A percentile compares a stretch with the other conserved stretches of the same genome.
phyloP scores from a whole-genome alignment of 352 stramenopile species.

The Vaucheria bursata region DNA sequence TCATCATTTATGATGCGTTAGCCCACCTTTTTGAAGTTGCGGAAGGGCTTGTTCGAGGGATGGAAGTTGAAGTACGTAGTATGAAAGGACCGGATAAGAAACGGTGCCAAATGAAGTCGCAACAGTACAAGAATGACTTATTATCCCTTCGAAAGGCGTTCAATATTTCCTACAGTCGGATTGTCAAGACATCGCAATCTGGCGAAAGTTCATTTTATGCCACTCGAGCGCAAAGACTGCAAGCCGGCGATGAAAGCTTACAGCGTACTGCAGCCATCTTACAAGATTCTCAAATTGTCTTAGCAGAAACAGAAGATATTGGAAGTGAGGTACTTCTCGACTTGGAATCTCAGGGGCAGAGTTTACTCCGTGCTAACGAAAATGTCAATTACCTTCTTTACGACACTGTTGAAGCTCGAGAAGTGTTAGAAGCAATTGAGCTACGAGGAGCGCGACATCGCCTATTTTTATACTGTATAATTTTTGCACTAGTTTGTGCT shows the following conservation, averaged over 20 bases:
- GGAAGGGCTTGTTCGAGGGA: background rate
- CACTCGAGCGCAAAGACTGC: background rate
- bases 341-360: constrained; percentile 8
- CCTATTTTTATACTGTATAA: background rate
- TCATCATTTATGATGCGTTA: background rate
- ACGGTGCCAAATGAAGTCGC: background rate
- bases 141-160: background rate
- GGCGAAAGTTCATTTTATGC: background rate
- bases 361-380: background rate
- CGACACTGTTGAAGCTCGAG: background rate
- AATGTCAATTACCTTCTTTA: background rate
- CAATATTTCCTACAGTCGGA: background rate
- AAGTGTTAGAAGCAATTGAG: constrained; percentile 1
- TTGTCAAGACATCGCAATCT: background rate
- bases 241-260: background rate
- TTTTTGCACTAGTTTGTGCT: background rate
- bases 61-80: constrained; percentile 13
- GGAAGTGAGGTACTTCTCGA: background rate
- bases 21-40: background rate
- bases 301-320: constrained; percentile 13
- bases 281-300: background rate
- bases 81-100: background rate
- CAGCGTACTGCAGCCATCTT: background rate
- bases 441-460: background rate
- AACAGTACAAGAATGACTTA: constrained; percentile 1